These are phyloP conservation scores for Westerdykella aurantiaca DNA, from an alignment of 2,329 filamentous ascomycete species.

Conservation along the genomic window DNA sequence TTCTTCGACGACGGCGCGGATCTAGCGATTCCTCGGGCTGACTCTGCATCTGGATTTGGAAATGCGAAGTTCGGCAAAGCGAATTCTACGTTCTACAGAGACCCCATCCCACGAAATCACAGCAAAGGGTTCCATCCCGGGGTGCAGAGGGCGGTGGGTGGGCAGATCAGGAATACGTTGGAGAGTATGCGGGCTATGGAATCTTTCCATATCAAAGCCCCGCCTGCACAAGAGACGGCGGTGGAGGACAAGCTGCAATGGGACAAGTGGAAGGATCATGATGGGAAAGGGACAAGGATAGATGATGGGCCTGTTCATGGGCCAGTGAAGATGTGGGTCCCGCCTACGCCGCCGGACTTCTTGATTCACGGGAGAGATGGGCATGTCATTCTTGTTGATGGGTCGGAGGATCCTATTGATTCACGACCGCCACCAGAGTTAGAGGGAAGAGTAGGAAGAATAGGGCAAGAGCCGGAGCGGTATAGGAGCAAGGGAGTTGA, in stretches of 20 bases:
- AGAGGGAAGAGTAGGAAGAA: not conserved
- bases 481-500: not conserved
- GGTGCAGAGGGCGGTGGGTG: conserved; percentile 17
- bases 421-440: not conserved
- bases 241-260: not conserved
- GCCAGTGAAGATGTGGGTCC: conserved; percentile 13
- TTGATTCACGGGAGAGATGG: conserved; percentile 21
- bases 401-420: not conserved
- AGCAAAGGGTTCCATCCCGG: conserved; percentile 2
- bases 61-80: conserved; percentile 11
- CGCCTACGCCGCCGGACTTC: conserved; percentile 17
- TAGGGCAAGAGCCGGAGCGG: not conserved
- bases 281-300: not conserved
- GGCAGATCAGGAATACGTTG: conserved; percentile 17
- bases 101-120: not conserved
- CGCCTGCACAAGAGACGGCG: conserved; percentile 4
- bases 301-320: conserved; percentile 4
- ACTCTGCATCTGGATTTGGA: not conserved
- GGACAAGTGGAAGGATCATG: conserved; percentile 8
- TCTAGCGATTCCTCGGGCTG: conserved; percentile 2
- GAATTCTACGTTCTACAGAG: conserved; percentile 12
- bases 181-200: conserved; percentile 8
- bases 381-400: conserved; percentile 23
- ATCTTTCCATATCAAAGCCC: not conserved
- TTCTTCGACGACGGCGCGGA: conserved; percentile 28